Conservation (phyloP, 2,329 filamentous ascomycete species). For the Tothia fuscella region DNA sequence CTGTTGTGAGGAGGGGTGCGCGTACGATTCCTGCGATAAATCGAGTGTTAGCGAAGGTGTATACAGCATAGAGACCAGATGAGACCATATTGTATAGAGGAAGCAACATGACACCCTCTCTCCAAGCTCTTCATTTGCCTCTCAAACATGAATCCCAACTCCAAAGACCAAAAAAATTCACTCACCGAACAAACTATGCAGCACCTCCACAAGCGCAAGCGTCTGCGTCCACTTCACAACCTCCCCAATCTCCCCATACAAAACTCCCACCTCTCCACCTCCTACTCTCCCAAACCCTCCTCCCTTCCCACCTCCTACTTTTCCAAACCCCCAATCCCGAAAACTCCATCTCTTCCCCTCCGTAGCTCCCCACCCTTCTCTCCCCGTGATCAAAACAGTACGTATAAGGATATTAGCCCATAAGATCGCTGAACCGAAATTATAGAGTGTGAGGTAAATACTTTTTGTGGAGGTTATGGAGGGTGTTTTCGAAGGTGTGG, state of each 20-base stretch:
- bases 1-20: constrained; percentile 71
- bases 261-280: constrained; percentile 43
- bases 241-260: constrained; percentile 36
- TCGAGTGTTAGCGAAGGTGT: no score
- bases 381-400: constrained; percentile 35
- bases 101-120: no score
- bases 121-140: neutral
- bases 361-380: neutral
- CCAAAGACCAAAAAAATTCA: constrained; percentile 9
- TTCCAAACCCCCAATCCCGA: constrained; percentile 16
- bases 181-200: constrained; percentile 67
- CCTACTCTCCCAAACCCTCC: constrained; percentile 20
- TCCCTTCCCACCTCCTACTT: constrained; percentile 23
- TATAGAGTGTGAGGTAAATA: constrained; percentile 73
- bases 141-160: neutral
- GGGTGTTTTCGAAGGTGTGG: neutral
- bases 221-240: constrained; percentile 76
- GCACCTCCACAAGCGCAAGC: constrained; percentile 66
- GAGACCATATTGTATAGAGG: constrained; percentile 75
- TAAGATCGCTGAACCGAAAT: constrained; percentile 60
- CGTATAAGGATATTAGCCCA: constrained; percentile 70
- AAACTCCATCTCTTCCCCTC: constrained; percentile 10
- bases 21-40: constrained; percentile 59
- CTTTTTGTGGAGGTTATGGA: neutral
- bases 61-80: constrained; percentile 64